phyloP scores from a whole-genome alignment of 306 rosid genomes.

The Luffa acutangula region DNA sequence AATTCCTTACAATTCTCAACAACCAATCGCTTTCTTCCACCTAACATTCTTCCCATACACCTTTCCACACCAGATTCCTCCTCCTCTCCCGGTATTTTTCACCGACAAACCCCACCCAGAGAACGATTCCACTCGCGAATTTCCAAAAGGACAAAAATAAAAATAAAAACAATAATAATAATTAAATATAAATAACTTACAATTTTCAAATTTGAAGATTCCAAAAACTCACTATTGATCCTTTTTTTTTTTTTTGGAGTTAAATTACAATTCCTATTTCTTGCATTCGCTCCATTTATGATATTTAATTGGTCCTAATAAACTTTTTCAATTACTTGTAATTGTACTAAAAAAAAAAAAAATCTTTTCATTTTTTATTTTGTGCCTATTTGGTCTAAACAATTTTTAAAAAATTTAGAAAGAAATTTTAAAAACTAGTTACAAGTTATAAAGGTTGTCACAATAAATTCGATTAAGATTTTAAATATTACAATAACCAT shows the following conservation, averaged over 20 bases:
- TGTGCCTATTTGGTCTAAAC: no score
- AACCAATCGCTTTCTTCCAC: conserved; percentile 5
- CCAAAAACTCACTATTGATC: background rate
- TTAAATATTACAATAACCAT: no score
- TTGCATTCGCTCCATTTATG: no score
- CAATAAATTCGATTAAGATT: no score
- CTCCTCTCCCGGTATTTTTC: background rate
- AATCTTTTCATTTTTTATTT: no score
- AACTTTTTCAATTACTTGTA: no score
- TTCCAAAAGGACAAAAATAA: background rate
- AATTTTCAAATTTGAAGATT: background rate
- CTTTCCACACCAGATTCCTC: background rate
- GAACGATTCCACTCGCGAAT: background rate
- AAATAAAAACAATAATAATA: background rate
- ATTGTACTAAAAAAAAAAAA: no score
- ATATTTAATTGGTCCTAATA: no score
- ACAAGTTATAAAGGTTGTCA: no score
- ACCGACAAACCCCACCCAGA: background rate
- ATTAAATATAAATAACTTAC: background rate
- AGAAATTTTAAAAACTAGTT: no score
- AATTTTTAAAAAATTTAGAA: no score
- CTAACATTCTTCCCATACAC: background rate
- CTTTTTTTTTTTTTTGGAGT: background rate
- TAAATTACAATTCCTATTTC: no score
- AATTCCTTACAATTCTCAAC: background rate